A percentile compares a stretch with the other conserved stretches of the same genome.
These are phyloP conservation scores for Micractinium sp. DNA, from an alignment of 139 green algal genomes.

Conservation along the genomic window DNA sequence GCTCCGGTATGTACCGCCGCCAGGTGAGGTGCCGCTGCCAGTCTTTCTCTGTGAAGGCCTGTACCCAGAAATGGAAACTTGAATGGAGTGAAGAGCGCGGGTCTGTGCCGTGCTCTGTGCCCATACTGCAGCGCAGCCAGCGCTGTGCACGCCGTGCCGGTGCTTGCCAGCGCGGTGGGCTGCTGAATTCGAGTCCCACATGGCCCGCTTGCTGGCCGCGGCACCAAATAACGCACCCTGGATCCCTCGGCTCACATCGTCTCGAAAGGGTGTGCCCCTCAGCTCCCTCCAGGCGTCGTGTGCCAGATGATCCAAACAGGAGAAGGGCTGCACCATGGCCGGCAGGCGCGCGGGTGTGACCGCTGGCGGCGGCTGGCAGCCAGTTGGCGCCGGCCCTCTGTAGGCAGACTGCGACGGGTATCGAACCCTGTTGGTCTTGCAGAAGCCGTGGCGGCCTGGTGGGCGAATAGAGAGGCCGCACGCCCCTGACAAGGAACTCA, in stretches of 20 bases:
- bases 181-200: neutral
- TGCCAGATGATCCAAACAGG: neutral
- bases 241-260: neutral
- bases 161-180: too few species aligned
- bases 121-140: neutral
- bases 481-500: too few species aligned
- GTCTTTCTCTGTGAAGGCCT: neutral
- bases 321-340: too few species aligned
- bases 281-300: conserved; percentile 5
- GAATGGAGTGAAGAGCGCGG: neutral
- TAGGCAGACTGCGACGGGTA: too few species aligned
- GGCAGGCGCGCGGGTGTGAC: too few species aligned
- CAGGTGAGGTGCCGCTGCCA: conserved; percentile 21
- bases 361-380: too few species aligned
- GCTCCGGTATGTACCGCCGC: conserved; percentile 32
- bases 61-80: neutral
- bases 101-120: neutral
- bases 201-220: neutral
- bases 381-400: too few species aligned
- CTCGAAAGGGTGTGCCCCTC: neutral
- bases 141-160: too few species aligned
- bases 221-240: too few species aligned
- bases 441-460: too few species aligned
- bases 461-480: too few species aligned
- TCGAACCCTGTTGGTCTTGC: too few species aligned